A percentile compares a stretch with the other conserved stretches of the same genome.
phyloP scores from a whole-genome alignment of 2,329 filamentous ascomycete genomes.

The Chalaropsis thielavioides region DNA sequence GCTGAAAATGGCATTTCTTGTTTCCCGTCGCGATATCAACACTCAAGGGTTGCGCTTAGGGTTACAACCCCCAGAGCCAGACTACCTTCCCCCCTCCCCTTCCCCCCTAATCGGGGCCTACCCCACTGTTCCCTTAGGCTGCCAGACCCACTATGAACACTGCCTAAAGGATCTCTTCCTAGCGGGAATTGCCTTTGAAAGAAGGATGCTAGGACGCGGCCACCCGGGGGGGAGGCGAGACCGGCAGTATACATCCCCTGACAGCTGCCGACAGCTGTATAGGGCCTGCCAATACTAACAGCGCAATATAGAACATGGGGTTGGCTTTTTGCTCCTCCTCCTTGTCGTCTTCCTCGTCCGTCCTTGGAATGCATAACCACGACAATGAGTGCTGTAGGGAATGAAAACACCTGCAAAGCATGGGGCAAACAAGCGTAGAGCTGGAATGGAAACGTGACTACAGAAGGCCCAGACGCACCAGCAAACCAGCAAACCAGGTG shows the following conservation, averaged over 20 bases:
- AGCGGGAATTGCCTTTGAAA: background rate
- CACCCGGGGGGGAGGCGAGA: too few species aligned
- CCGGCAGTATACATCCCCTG: too few species aligned
- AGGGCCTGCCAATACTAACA: background rate
- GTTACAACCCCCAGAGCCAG: background rate
- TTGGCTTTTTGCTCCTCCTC: too few species aligned
- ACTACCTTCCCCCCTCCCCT: background rate
- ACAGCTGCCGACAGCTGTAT: background rate
- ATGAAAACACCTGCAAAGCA: background rate
- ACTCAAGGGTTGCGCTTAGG: background rate
- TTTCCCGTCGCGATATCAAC: too few species aligned
- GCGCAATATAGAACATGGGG: too few species aligned
- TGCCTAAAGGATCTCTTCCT: background rate
- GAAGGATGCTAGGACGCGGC: background rate
- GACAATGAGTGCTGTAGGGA: background rate
- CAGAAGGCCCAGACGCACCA: background rate
- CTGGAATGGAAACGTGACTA: background rate
- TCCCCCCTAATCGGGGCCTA: too few species aligned
- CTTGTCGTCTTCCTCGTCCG: too few species aligned
- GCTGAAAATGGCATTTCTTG: too few species aligned
- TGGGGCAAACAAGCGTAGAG: background rate
- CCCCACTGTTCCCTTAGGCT: slow-evolving; percentile 3
- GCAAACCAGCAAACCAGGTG: background rate
- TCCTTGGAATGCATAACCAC: background rate
- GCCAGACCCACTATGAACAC: background rate